Base-by-base conservation (phyloP, 768 basidiomycete genomes). In the Crepidotus variabilis region DNA sequence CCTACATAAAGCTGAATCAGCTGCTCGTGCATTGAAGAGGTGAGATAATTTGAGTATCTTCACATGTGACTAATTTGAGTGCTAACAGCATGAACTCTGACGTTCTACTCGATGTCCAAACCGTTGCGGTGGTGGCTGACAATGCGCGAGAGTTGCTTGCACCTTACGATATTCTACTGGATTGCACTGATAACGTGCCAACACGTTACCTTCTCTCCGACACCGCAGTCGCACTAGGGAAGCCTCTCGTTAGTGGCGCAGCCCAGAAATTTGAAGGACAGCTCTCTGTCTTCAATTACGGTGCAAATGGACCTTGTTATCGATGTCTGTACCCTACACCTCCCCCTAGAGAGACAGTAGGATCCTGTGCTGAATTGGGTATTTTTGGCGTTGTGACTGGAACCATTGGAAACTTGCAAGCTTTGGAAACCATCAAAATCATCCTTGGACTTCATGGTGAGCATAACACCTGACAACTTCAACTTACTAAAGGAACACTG, bases 171-270 rank as follows among this genome's bases (percentile, higher is more conserved):
- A 71, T 97, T 51, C 77, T 98, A 50, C 75, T 98, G 14, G 96
- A 98, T 72, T 98, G 95, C 75, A 97, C 94, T 3, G 95, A 98
- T 72, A 96, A 97, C 60, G 84, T 88, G 1, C 85, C 90, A 1
- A 94, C 94, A 0, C 88, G 97, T 5, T 98, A 98, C 71, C 82
- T 98, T 18, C 79, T 99, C 52, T 94, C 92, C 22, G 95, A 98
- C 68, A 83, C 84, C 0, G 84, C 90, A 14, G 90, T 94, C 36
- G 74, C 73, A 1, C 79, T 94, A 1, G 72, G 75, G n/a, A 90
- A 86, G 48, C 89, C 92, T 13, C 85, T 98, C 36, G 87, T 98
- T 35, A 92, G 90, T 56, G 96, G 96, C 7, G 97, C 95, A 1
- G 97, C 97, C 0, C 92, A 92, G 65, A 83, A 83, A 63, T 88